Evolutionary conservation across 208 protist genomes (phyloP).

Genomic region (Novymonas esmeraldas): DNA sequence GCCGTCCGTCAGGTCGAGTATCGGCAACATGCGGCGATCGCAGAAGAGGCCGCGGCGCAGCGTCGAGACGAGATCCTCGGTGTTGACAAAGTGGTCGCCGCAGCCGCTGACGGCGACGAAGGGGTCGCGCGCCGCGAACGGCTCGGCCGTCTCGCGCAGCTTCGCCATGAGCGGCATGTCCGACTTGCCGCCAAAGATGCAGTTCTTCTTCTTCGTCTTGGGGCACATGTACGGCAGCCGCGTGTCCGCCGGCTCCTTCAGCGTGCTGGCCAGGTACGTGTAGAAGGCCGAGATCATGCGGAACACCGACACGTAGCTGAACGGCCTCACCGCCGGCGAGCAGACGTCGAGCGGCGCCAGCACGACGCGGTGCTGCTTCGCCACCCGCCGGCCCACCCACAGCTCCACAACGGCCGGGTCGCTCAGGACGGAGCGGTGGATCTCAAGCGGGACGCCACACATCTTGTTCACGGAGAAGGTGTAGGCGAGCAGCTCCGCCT

Average conservation of each 20-base stretch:
- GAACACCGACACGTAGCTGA: constrained; percentile 69
- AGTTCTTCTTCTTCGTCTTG: constrained; percentile 55
- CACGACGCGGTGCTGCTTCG: constrained; percentile 81
- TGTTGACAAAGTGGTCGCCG: constrained; percentile 78
- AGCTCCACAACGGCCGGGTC: constrained; percentile 71
- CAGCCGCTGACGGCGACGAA: constrained; percentile 90
- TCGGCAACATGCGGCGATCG: constrained; percentile 78
- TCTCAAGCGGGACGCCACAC: constrained; percentile 80
- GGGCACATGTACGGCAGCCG: constrained; percentile 79
- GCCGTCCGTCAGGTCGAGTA: constrained; percentile 82
- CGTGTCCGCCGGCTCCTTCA: constrained; percentile 39
- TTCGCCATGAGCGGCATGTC: constrained; percentile 57
- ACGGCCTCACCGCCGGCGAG: constrained; percentile 29
- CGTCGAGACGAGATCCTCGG: constrained; percentile 82
- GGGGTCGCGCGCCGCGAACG: constrained; percentile 70
- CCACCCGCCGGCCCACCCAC: constrained; percentile 41
- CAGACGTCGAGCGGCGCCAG: constrained; percentile 65
- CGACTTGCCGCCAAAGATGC: constrained; percentile 53
- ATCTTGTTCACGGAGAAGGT: constrained; percentile 74
- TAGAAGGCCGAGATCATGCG: constrained; percentile 84
- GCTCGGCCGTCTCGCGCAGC: constrained; percentile 55
- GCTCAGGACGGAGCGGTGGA: constrained; percentile 84
- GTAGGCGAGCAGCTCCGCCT: constrained; percentile 78
- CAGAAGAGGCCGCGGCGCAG: constrained; percentile 85
- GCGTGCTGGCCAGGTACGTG: constrained; percentile 49